Conservation (phyloP, 352 stramenopile species). For the Phytophthora cryptogea region DNA sequence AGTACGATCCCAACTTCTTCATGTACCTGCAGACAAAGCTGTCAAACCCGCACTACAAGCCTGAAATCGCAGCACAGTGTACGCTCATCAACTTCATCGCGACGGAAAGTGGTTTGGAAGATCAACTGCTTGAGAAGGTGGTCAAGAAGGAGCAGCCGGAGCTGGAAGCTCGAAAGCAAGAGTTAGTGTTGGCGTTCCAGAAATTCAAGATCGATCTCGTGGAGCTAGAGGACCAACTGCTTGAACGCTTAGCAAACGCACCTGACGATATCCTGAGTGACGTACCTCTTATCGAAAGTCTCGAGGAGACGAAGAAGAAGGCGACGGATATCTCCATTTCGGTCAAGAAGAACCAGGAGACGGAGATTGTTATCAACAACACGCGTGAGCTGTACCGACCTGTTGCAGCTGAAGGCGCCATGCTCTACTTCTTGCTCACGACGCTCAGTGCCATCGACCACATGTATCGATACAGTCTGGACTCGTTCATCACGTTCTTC, state of each 20-base stretch:
- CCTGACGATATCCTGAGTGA: conserved; percentile 97
- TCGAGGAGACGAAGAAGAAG: conserved; percentile 97
- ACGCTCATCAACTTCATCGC: conserved; percentile 99
- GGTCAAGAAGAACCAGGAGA: conserved; percentile 95
- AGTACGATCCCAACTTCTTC: conserved; percentile 96
- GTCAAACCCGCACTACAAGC: conserved; percentile 98
- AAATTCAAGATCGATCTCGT: conserved; percentile 97
- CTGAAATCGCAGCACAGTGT: conserved; percentile 96
- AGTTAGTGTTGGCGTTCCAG: conserved; percentile 92
- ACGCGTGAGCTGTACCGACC: conserved; percentile 94
- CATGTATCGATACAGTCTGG: conserved; percentile 98
- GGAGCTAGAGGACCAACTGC: conserved; percentile 95
- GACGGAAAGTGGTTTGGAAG: conserved; percentile 95
- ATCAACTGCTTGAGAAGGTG: conserved; percentile 96
- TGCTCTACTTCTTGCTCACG: conserved; percentile 98
- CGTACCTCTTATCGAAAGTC: conserved; percentile 95
- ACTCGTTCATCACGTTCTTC: conserved; percentile 98
- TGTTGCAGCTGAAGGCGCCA: conserved; percentile 94
- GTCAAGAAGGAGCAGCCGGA: conserved; percentile 96
- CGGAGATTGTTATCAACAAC: conserved; percentile 94
- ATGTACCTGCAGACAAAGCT: conserved; percentile 98
- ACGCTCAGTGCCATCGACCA: conserved; percentile 96
- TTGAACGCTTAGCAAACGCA: conserved; percentile 95
- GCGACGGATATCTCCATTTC: conserved; percentile 95
- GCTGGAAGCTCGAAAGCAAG: conserved; percentile 94